Conservation (phyloP, 2,329 filamentous ascomycete species). For the Cercospora sesami region DNA sequence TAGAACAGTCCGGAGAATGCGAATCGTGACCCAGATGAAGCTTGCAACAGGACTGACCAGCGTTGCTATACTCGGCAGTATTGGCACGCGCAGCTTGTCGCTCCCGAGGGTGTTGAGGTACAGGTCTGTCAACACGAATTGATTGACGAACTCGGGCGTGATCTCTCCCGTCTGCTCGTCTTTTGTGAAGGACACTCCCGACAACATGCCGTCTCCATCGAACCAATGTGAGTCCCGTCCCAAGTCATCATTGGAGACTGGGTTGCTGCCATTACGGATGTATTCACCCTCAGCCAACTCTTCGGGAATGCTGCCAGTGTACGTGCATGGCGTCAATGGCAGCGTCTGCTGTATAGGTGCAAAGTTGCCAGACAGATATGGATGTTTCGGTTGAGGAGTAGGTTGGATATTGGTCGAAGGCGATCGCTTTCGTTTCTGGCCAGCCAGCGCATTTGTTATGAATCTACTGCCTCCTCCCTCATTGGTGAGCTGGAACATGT, state of each 20-base stretch:
- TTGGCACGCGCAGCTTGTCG: slow-evolving; percentile 52
- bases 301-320: slow-evolving; percentile 60
- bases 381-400: slow-evolving; percentile 42
- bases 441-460: slow-evolving; percentile 1
- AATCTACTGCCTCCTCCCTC: slow-evolving; percentile 3
- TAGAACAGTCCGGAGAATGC: slow-evolving; percentile 58
- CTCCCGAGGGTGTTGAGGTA: slow-evolving; percentile 57
- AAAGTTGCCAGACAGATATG: slow-evolving; percentile 65
- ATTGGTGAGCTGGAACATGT: slow-evolving; percentile 6
- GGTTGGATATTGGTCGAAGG: slow-evolving; percentile 32
- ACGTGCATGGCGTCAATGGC: slow-evolving; percentile 58
- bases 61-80: slow-evolving; percentile 68
- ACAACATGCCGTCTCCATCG: slow-evolving; percentile 73
- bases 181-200: slow-evolving; percentile 62
- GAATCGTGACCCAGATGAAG: slow-evolving; percentile 52
- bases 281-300: slow-evolving; percentile 70
- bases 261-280: slow-evolving; percentile 70
- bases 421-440: slow-evolving; percentile 37
- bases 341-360: slow-evolving; percentile 62
- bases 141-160: slow-evolving; percentile 66
- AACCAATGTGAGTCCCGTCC: slow-evolving; percentile 70
- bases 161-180: slow-evolving; percentile 45
- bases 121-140: slow-evolving; percentile 67
- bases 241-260: slow-evolving; percentile 61
- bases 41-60: slow-evolving; percentile 61